Evolutionary conservation across 345 rosid genomes (phyloP), one percentile per base, ranked within the genome.

Genomic region (Eucalyptus melliodora): DNA sequence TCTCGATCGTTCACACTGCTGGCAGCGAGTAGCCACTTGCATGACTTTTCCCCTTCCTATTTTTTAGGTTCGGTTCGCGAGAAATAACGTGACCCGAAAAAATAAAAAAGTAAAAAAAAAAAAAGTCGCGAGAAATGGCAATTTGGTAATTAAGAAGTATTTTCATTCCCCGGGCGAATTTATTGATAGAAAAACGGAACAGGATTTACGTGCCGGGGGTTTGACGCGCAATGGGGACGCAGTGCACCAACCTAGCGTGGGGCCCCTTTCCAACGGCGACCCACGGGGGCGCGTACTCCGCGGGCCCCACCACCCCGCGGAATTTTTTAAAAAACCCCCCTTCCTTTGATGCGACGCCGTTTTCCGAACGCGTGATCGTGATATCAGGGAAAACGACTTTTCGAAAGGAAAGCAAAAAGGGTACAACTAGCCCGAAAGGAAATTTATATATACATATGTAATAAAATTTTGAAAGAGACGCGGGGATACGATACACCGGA

Each of bases 221-320:
- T 56, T 10, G 67, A 80, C 87, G 53, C 50, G 89, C 83, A 34
- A 53, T 30, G 50, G 30, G 56, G 50, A 91, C 82, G 89, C 89
- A 90, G 91, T 93, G 90, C 89, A 88, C 89, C 86, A 59, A 90
- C 55, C 15, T 55, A 24, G 15, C 5, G 50, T 44, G 62, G 93
- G 89, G 53, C 49, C 91, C 88, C 27, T 16, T 37, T 37, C 44
- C 4, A 26, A 34, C 82, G 91, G 92, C 89, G 86, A 91, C 87
- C 90, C 91, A 51, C 55, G 91, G 44, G 44, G 19, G 81, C 81
- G 21, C 13, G 45, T 53, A 19, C 83, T 23, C 14, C 1, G 45
- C 6, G 82, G 45, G 82, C 23, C 82, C 82, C 45, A 11, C 45
- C 26, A 8, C 45, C 44, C 26, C 3, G 4, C 15, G 26, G 82